phyloP scores from a whole-genome alignment of 805 yeast species.

The Brettanomyces anomalus region DNA sequence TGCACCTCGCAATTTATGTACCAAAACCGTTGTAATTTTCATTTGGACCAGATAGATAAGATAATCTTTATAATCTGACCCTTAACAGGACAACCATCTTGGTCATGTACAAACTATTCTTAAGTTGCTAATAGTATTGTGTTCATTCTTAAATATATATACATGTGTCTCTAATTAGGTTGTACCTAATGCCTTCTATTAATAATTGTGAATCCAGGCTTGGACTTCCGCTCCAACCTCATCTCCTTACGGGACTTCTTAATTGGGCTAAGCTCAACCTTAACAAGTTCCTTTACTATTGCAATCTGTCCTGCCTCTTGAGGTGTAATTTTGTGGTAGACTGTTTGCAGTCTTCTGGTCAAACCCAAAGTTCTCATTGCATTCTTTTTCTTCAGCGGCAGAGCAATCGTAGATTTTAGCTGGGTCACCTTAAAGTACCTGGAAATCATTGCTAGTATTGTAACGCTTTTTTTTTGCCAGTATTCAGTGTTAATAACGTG shows the following conservation, averaged over 20 bases:
- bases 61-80: too few relatives aligned
- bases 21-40: too few relatives aligned
- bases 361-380: constrained; percentile 71
- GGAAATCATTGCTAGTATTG: constrained; percentile 7
- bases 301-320: constrained; percentile 80
- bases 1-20: not conserved
- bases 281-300: constrained; percentile 76
- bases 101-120: constrained; percentile 1
- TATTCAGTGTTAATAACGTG: too few relatives aligned
- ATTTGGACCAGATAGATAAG: too few relatives aligned
- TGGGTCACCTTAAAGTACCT: constrained; percentile 61
- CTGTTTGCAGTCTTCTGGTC: constrained; percentile 60
- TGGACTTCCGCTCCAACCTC: constrained; percentile 46
- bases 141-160: not conserved
- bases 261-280: constrained; percentile 62
- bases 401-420: constrained; percentile 74
- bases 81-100: too few relatives aligned
- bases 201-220: constrained; percentile 53
- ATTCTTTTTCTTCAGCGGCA: constrained; percentile 58
- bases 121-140: constrained; percentile 1
- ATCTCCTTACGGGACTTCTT: constrained; percentile 42
- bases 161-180: constrained; percentile 1
- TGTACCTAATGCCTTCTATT: constrained; percentile 16
- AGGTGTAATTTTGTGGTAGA: constrained; percentile 66
- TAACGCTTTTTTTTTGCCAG: not conserved